Percentiles rank a stretch among this genome's conserved stretches.
Conservation (phyloP, 2,329 filamentous ascomycete genomes). For the Parastagonospora avenae region DNA sequence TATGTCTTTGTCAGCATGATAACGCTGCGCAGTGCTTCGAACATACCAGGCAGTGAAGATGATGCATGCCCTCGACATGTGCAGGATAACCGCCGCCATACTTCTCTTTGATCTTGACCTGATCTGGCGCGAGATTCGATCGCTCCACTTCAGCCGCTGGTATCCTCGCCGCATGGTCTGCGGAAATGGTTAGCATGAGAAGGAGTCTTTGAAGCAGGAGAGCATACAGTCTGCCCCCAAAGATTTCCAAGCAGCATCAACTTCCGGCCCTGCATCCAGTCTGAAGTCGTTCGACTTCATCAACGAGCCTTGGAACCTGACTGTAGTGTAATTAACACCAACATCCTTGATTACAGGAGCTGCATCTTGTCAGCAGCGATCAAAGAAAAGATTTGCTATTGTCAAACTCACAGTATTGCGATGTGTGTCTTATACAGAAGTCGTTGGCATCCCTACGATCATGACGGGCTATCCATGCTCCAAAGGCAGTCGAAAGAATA, state of each 20-base stretch:
- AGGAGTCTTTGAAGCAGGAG: not conserved
- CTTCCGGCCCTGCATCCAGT: constrained; percentile 56
- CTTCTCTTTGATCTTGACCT: constrained; percentile 61
- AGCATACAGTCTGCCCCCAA: constrained; percentile 57
- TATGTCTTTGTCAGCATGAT: constrained; percentile 18
- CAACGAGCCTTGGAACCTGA: constrained; percentile 63
- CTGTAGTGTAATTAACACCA: constrained; percentile 46
- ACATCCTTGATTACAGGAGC: constrained; percentile 48
- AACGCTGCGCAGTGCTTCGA: not conserved
- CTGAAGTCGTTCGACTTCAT: constrained; percentile 61
- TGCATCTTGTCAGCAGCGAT: constrained; percentile 9
- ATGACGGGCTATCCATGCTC: constrained; percentile 24
- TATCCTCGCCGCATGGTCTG: constrained; percentile 51
- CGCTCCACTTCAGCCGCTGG: constrained; percentile 53
- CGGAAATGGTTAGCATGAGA: not conserved
- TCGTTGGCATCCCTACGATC: constrained; percentile 24
- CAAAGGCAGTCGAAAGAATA: constrained; percentile 24
- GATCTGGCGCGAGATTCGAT: constrained; percentile 59
- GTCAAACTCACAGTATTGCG: constrained; percentile 38
- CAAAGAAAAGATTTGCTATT: not conserved
- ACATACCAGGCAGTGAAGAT: constrained; percentile 62
- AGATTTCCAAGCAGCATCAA: constrained; percentile 63
- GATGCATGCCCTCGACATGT: constrained; percentile 62
- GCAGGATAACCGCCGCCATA: constrained; percentile 65
- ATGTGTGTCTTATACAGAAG: constrained; percentile 36